These are phyloP conservation scores for Lyophyllum semitale DNA, from an alignment of 768 basidiomycete species.

Conservation along the genomic window DNA sequence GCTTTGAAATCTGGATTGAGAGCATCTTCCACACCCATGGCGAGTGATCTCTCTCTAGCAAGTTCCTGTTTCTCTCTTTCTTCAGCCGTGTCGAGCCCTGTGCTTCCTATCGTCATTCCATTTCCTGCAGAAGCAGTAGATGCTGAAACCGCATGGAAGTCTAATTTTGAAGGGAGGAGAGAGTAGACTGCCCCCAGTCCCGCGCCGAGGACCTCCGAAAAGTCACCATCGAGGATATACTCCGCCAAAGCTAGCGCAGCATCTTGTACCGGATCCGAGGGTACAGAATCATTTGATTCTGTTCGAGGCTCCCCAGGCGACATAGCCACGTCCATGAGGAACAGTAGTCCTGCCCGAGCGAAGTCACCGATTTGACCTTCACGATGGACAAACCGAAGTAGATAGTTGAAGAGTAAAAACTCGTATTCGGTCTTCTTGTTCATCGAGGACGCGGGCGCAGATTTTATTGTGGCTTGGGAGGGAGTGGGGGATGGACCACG, in stretches of 20 bases:
- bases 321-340: constrained; percentile 95
- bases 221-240: constrained; percentile 95
- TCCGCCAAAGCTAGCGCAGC: constrained; percentile 88
- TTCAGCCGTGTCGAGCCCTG: constrained; percentile 53
- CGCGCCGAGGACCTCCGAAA: constrained; percentile 95
- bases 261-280: constrained; percentile 74
- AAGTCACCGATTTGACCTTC: constrained; percentile 94
- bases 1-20: constrained; percentile 73
- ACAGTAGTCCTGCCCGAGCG: constrained; percentile 88
- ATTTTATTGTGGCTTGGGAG: constrained; percentile 60
- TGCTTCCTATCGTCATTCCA: constrained; percentile 76
- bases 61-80: constrained; percentile 53
- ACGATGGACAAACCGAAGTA: constrained; percentile 91
- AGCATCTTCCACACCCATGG: constrained; percentile 77
- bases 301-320: constrained; percentile 59
- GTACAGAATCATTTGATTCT: constrained; percentile 32
- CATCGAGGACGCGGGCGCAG: constrained; percentile 41
- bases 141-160: constrained; percentile 52
- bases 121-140: constrained; percentile 40
- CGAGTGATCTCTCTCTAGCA: constrained; percentile 51
- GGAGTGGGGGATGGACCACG: constrained; percentile 58
- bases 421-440: constrained; percentile 86
- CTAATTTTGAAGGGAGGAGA: constrained; percentile 83
- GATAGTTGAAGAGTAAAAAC: constrained; percentile 93
- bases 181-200: constrained; percentile 94